Evolutionary conservation across 495 filamentous ascomycete species (phyloP).

Genomic region (Chaetomidium leptoderma): DNA sequence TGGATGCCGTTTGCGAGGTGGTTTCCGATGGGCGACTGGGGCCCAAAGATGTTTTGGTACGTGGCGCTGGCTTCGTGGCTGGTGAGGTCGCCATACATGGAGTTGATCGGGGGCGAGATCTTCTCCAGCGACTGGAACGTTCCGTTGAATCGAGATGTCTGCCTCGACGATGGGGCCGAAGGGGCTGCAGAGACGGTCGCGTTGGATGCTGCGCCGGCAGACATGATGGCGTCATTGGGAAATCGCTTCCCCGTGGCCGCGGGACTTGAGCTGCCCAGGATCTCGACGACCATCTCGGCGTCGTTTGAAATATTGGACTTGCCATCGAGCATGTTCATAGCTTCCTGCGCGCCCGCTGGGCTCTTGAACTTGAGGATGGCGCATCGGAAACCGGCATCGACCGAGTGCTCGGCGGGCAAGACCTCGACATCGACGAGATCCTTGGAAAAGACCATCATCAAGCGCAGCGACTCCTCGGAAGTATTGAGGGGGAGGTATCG

Average conservation of each 20-base stretch:
- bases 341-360: conserved; percentile 68
- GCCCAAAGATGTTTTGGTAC: conserved; percentile 73
- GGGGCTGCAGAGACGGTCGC: conserved; percentile 47
- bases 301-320: conserved; percentile 72
- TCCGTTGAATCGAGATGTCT: conserved; percentile 72
- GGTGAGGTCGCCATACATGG: conserved; percentile 54
- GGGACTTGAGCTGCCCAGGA: conserved; percentile 50
- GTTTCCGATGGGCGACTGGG: conserved; percentile 77
- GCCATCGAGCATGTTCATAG: conserved; percentile 70
- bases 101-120: conserved; percentile 59
- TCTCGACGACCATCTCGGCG: conserved; percentile 74
- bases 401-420: conserved; percentile 57
- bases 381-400: conserved; percentile 67
- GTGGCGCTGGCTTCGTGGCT: conserved; percentile 58
- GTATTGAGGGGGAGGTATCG: conserved; percentile 73
- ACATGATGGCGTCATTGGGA: conserved; percentile 33
- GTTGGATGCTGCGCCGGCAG: conserved; percentile 26
- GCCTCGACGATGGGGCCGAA: conserved; percentile 57
- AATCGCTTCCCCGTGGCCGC: conserved; percentile 37
- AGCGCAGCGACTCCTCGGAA: conserved; percentile 64
- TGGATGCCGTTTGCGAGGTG: conserved; percentile 65
- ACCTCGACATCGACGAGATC: conserved; percentile 73
- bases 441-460: conserved; percentile 83
- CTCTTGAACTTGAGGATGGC: conserved; percentile 74
- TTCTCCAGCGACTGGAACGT: conserved; percentile 70